Percentiles rank a stretch among this genome's conserved stretches.
phyloP scores from a whole-genome alignment of 2,329 filamentous ascomycete genomes.

The Ceratocystis colombiana region DNA sequence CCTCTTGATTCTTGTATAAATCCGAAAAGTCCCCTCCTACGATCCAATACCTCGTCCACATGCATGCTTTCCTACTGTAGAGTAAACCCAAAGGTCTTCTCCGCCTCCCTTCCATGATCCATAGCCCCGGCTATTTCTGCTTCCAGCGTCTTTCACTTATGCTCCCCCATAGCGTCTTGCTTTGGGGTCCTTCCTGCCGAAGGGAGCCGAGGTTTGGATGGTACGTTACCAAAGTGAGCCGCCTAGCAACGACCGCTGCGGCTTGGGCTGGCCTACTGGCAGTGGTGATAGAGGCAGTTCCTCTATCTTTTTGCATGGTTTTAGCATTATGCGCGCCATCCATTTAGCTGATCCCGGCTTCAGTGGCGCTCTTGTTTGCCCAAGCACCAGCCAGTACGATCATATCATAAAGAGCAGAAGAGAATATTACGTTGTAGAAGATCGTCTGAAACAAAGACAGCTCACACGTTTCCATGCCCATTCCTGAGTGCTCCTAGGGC shows the following conservation, averaged over 20 bases:
- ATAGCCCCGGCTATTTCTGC: not conserved
- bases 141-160: not conserved
- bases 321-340: no score
- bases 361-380: no score
- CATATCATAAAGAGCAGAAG: not conserved
- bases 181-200: not conserved
- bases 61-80: no score
- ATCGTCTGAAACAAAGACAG: constrained; percentile 6
- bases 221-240: not conserved
- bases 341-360: no score
- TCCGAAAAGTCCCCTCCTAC: no score
- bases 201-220: constrained; percentile 5
- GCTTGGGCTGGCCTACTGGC: not conserved
- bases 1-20: no score
- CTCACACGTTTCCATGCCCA: constrained; percentile 11
- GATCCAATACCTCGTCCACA: no score
- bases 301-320: no score
- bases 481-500: not conserved
- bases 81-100: not conserved
- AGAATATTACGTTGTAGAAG: not conserved
- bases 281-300: no score
- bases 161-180: not conserved
- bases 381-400: no score
- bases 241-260: no score
- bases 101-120: not conserved